Conservation (phyloP, 495 filamentous ascomycete species). For the Letharia lupina region DNA sequence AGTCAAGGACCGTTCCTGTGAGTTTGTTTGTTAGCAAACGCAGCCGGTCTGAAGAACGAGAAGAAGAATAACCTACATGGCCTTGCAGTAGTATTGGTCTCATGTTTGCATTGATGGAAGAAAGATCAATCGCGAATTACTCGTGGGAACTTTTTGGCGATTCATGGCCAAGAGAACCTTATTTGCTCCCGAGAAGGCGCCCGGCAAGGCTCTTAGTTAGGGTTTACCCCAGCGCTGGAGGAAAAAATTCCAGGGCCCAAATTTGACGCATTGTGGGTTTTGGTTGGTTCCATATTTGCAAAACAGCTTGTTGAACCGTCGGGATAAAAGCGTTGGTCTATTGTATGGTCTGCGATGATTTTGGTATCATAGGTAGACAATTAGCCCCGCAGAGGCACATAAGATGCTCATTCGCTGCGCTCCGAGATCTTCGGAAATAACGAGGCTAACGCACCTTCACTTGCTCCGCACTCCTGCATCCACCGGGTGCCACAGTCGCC, state of each 20-base stretch:
- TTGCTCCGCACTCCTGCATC: neutral
- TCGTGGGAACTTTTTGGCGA: constrained; percentile 17
- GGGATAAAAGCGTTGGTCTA: neutral
- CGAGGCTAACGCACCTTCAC: constrained; percentile 7
- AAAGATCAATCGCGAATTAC: neutral
- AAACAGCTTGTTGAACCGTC: neutral
- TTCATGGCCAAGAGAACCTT: constrained; percentile 7
- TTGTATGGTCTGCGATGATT: neutral
- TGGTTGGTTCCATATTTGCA: neutral
- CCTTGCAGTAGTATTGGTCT: constrained; percentile 90
- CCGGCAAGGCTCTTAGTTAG: neutral
- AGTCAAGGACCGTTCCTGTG: constrained; percentile 83
- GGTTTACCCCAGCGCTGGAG: neutral
- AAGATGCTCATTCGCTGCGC: constrained; percentile 7
- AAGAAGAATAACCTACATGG: constrained; percentile 52
- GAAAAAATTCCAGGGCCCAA: neutral
- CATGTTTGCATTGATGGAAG: constrained; percentile 48
- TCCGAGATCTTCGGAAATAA: constrained; percentile 9
- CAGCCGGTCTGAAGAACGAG: neutral
- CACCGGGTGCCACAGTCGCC: neutral
- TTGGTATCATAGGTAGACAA: neutral
- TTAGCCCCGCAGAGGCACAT: neutral
- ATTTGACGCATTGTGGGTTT: neutral
- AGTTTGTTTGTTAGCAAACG: neutral
- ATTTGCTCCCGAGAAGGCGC: neutral